Evolutionary conservation across 2,329 filamentous ascomycete species (phyloP), one percentile per base, ranked within the genome.

Genomic region (Epichloe sibirici): DNA sequence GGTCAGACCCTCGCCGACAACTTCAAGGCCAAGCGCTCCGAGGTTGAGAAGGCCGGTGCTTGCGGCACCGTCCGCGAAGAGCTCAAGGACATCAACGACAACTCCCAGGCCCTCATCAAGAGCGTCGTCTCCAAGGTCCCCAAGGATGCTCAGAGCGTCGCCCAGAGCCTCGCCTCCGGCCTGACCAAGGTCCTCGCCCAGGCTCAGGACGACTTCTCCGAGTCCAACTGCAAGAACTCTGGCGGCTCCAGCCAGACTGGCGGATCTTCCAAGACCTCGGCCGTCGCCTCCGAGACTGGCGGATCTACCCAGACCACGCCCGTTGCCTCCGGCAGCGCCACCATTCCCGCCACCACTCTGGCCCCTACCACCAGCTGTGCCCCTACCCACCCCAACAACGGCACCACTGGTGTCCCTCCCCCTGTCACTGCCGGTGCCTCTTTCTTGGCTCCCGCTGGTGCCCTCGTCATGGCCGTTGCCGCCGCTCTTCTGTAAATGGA

Each of bases 51-150:
- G 52, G 63, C 61, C 31, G 57, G 57, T 49, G 60, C 63, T 4
- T 67, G 65, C 58, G 54, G 53, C 21, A 53, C 58, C 40, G 58
- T 64, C 45, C 58, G 58, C 48, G 25, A 55, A n/a, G 53, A 63
- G 51, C 51, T 64, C 34, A 44, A n/a, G 31, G 52, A 58, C 46
- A 59, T 66, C 52, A 59, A 58, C 57, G 45, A 35, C 2, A 56
- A 55, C 51, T 61, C 62, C 4, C 44, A 61, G 53, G 53, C 51
- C n/a, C 63, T 67, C 25, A 66, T 65, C 51, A 53, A 60, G n/a
- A 51, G 63, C 37, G 57, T 65, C 39, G 60, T 67, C 21, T 28
- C 31, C 49, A 66, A 66, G 60, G 60, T 66, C 2, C 64, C 64
- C 34, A 49, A 55, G 17, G 59, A 55, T 7, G 60, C 61, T 15